Base-by-base conservation (phyloP, 2,329 filamentous ascomycete species). In the Fusarium sp. region DNA sequence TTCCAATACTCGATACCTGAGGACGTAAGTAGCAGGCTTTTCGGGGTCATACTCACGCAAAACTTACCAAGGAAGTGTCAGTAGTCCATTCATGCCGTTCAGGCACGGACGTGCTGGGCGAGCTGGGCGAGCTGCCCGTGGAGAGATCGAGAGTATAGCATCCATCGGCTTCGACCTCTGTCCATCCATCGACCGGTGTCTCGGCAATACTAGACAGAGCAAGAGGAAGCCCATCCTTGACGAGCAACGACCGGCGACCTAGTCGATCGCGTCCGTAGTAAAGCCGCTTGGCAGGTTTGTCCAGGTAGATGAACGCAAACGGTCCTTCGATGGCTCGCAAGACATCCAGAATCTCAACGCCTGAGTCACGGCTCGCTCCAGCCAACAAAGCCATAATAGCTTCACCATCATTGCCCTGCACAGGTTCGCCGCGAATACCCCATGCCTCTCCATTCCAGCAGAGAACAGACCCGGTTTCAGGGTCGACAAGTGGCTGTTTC, bases 361-460 rank as follows among this genome's bases (percentile, higher is more conserved):
- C 67, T 69, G 62, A 8, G 63, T 61, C 34, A 71, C 65, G 51
- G 70, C 77, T 76, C 72, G 85, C 83, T 59, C 81, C 73, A 21
- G 85, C 74, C 47, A 97, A 83, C 38, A 87, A 75, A 34, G 84
- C 75, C 74, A 95, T 90, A 19, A 98, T 83, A 8, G 83, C 80
- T 73, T 91, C 85, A 5, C 92, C 92, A 79, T 99, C 96, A 76
- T 97, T 98, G 59, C 89, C 92, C 7, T 75, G 61, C n/a, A 97
- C 83, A 2, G 78, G 73, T 11, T 85, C 73, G 34, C 84, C 85
- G 10, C 80, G 80, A 50, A 97, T 85, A 59, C 87, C 91, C 96
- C 96, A 99, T 2, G 94, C 95, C 78, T 99, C 96, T 43, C 96
- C 96, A 76, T 99, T 99, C 96, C 96, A 99, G 84, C 95, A 98